Evolutionary conservation across 345 rosid genomes (phyloP).

Genomic region (Draba incana): DNA sequence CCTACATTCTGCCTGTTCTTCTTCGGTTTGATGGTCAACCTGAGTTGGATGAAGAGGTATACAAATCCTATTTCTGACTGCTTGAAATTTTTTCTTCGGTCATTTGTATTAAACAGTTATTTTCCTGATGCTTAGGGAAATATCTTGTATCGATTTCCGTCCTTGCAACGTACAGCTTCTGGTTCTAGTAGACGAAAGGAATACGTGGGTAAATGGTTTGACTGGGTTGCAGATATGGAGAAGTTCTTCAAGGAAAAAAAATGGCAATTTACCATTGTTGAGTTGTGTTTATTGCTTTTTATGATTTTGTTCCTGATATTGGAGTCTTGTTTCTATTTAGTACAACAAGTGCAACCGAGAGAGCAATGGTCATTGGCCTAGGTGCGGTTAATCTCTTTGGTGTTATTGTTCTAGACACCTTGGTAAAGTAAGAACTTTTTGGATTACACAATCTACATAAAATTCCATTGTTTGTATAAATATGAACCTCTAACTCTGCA

Average conservation of each 20-base stretch:
- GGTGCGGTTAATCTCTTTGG: conserved; percentile 92
- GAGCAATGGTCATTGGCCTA: conserved; percentile 84
- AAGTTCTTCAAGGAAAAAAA: conserved; percentile 75
- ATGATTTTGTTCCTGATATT: conserved; percentile 31
- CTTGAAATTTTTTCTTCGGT: background rate
- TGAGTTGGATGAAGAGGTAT: conserved; percentile 94
- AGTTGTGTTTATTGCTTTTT: conserved; percentile 5
- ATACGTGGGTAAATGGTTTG: conserved; percentile 83
- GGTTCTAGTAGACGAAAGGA: conserved; percentile 75
- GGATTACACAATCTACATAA: conserved; percentile 12
- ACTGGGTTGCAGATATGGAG: conserved; percentile 75
- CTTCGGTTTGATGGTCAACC: conserved; percentile 97
- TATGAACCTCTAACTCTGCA: conserved; percentile 30
- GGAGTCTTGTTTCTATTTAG: conserved; percentile 48
- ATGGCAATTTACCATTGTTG: conserved; percentile 60
- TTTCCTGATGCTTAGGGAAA: conserved; percentile 63
- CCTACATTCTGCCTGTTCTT: conserved; percentile 90
- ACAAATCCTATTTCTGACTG: conserved; percentile 5
- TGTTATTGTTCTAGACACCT: conserved; percentile 74
- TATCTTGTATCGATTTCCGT: conserved; percentile 86
- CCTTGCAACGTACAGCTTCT: conserved; percentile 93
- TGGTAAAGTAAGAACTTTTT: conserved; percentile 67
- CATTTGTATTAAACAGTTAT: background rate
- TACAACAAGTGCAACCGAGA: conserved; percentile 69
- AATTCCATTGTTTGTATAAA: conserved; percentile 1